phyloP scores from a whole-genome alignment of 768 basidiomycete species.

The Termitomyces sp. region DNA sequence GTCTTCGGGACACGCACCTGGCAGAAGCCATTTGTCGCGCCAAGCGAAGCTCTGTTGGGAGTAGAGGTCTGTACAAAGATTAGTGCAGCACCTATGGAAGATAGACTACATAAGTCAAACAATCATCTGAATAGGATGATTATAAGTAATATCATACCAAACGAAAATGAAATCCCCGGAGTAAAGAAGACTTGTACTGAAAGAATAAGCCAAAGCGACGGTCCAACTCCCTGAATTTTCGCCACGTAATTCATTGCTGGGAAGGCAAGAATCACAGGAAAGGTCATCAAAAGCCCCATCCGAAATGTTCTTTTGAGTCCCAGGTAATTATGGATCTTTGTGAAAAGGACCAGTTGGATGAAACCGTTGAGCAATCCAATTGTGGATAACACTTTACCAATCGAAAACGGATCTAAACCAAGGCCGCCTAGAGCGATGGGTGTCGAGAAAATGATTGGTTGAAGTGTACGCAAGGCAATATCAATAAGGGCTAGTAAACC shows the following conservation, averaged over 20 bases:
- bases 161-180: constrained; percentile 41
- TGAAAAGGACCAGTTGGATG: constrained; percentile 65
- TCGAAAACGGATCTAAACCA: constrained; percentile 56
- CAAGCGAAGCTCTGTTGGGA: constrained; percentile 60
- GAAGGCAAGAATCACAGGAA: constrained; percentile 51
- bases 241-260: constrained; percentile 57
- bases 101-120: neutral
- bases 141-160: neutral
- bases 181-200: constrained; percentile 42
- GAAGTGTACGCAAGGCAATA: constrained; percentile 58
- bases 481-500: constrained; percentile 57
- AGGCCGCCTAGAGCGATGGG: constrained; percentile 64
- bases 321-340: constrained; percentile 48
- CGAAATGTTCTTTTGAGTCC: constrained; percentile 61
- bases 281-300: constrained; percentile 36
- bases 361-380: constrained; percentile 60
- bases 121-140: neutral
- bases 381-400: constrained; percentile 57
- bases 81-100: constrained; percentile 53
- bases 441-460: constrained; percentile 70
- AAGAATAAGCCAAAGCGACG: constrained; percentile 42
- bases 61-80: constrained; percentile 62
- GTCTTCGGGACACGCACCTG: constrained; percentile 2
- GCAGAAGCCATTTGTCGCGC: constrained; percentile 28
- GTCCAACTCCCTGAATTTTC: constrained; percentile 37